A percentile compares a stretch with the other conserved stretches of the same genome.
phyloP scores from a whole-genome alignment of 768 basidiomycete genomes.

The Lactarius quietus region DNA sequence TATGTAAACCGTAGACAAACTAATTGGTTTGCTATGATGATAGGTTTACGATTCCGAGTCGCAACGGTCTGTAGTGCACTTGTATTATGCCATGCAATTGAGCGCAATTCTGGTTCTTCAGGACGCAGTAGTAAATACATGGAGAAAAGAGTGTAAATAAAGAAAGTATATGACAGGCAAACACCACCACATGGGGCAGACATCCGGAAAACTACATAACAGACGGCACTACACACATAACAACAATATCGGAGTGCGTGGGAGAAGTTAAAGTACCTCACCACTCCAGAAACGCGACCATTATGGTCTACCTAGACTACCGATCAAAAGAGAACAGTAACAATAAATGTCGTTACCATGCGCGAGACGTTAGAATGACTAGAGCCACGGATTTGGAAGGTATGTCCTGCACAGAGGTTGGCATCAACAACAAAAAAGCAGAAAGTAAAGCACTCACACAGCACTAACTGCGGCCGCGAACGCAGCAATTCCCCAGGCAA shows the following conservation, averaged over 20 bases:
- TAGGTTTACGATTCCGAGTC: background rate
- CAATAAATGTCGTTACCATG: constrained; percentile 11
- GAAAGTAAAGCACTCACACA: constrained; percentile 51
- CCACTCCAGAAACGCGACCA: constrained; percentile 6
- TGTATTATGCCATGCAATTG: background rate
- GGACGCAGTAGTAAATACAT: constrained; percentile 19
- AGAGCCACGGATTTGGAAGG: constrained; percentile 58
- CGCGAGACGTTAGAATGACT: constrained; percentile 42
- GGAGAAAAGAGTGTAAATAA: background rate
- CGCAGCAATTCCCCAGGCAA: constrained; percentile 80
- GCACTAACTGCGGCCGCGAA: constrained; percentile 83
- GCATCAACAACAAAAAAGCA: constrained; percentile 3
- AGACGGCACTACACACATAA: constrained; percentile 3
- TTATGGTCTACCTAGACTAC: constrained; percentile 10
- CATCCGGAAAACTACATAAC: constrained; percentile 13
- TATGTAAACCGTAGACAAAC: constrained; percentile 39
- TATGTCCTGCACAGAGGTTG: constrained; percentile 41
- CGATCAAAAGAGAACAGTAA: constrained; percentile 6
- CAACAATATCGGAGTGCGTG: constrained; percentile 1
- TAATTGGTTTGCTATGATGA: background rate
- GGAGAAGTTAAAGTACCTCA: background rate
- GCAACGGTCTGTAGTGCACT: background rate
- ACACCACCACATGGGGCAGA: background rate
- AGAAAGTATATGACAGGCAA: constrained; percentile 14
- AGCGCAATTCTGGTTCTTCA: background rate